Evolutionary conservation across 306 rosid genomes (phyloP).

Genomic region (Cercis canadensis): DNA sequence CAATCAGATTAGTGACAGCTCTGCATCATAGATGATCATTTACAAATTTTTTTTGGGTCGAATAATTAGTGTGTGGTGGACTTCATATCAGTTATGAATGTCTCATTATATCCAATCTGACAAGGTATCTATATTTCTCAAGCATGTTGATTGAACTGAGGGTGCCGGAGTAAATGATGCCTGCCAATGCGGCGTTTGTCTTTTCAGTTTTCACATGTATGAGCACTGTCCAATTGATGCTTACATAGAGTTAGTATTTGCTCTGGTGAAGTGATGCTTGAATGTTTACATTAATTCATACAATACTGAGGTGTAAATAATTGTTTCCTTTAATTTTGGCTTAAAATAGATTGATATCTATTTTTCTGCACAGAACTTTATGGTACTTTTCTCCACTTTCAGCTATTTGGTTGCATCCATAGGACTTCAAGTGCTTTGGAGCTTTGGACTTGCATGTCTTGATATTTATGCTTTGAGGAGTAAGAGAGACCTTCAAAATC

Average conservation of each 20-base stretch:
- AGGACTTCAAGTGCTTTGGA: conserved; percentile 99
- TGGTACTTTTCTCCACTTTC: conserved; percentile 39
- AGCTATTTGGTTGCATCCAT: conserved; percentile 97
- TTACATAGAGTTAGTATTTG: neutral
- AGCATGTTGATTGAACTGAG: neutral
- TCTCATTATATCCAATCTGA: neutral
- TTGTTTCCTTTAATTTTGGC: neutral
- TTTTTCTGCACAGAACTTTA: conserved; percentile 25
- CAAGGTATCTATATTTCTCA: neutral
- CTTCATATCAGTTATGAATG: neutral
- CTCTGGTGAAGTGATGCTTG: conserved; percentile 1
- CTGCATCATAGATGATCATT: neutral
- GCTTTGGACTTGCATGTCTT: conserved; percentile 97
- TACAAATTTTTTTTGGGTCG: neutral
- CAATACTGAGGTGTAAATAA: neutral
- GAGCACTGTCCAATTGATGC: neutral
- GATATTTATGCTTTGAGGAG: conserved; percentile 86
- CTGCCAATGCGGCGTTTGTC: neutral
- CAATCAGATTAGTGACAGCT: neutral
- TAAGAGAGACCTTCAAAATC: conserved; percentile 86
- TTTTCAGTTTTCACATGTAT: neutral
- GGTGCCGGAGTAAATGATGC: neutral
- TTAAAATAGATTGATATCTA: conserved; percentile 16
- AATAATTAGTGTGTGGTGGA: neutral
- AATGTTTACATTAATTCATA: conserved; percentile 17